Percentiles rank a stretch among this genome's conserved stretches.
phyloP scores from a whole-genome alignment of 306 rosid genomes.

The Adenanthera pavonina region DNA sequence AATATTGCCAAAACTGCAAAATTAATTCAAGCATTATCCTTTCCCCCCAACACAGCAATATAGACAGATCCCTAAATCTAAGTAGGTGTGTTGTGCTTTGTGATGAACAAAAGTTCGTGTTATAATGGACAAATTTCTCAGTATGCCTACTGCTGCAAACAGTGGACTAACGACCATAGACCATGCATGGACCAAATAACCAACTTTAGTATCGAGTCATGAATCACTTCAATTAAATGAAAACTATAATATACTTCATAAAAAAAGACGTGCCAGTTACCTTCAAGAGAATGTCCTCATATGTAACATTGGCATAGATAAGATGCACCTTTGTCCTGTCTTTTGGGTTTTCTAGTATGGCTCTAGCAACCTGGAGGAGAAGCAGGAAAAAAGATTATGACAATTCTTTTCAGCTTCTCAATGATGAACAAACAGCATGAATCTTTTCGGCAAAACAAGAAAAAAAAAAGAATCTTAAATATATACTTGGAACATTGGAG shows the following conservation, averaged over 20 bases:
- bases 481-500: constrained; percentile 97
- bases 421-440: constrained; percentile 24
- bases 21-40: constrained; percentile 18
- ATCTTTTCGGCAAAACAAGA: too few species aligned
- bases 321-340: constrained; percentile 95
- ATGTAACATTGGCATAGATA: constrained; percentile 90
- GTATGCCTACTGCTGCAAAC: background rate
- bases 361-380: constrained; percentile 80
- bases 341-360: constrained; percentile 84
- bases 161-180: constrained; percentile 19
- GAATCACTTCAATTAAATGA: constrained; percentile 17
- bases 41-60: background rate
- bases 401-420: constrained; percentile 24
- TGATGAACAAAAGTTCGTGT: constrained; percentile 4
- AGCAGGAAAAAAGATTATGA: constrained; percentile 33
- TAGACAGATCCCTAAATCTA: constrained; percentile 3
- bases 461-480: background rate
- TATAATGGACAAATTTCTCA: constrained; percentile 1
- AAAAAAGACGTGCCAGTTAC: constrained; percentile 43
- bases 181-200: constrained; percentile 6
- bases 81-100: background rate
- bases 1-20: background rate
- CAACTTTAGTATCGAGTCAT: constrained; percentile 12
- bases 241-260: background rate
- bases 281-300: constrained; percentile 92